Evolutionary conservation across 495 filamentous ascomycete genomes (phyloP).

Genomic region (Acidiella bohemica): DNA sequence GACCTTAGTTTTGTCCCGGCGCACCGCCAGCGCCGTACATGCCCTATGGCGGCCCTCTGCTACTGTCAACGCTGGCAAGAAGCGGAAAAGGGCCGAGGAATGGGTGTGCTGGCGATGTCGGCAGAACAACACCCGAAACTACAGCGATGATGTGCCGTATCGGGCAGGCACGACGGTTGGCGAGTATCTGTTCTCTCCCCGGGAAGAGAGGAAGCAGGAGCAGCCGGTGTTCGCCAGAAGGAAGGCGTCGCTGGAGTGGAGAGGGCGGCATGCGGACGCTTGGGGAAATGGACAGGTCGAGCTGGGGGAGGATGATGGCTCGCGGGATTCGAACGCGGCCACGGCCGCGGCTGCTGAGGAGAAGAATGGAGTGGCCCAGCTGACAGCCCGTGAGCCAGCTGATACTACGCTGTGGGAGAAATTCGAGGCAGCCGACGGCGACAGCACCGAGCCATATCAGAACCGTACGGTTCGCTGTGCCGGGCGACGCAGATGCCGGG

Average conservation of each 20-base stretch:
- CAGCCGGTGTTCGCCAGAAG: background rate
- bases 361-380: too few species aligned
- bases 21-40: too few species aligned
- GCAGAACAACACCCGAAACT: constrained; percentile 6
- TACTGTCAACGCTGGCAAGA: too few species aligned
- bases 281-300: too few species aligned
- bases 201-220: background rate
- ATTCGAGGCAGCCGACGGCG: constrained; percentile 1
- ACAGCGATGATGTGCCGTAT: constrained; percentile 6
- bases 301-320: too few species aligned
- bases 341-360: too few species aligned
- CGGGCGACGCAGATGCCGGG: too few species aligned
- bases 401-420: constrained; percentile 5
- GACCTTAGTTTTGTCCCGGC: too few species aligned
- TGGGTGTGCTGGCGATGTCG: constrained; percentile 8
- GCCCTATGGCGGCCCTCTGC: constrained; percentile 11
- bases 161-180: background rate
- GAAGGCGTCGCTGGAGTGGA: background rate
- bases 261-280: background rate
- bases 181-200: background rate
- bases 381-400: background rate
- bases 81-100: constrained; percentile 10
- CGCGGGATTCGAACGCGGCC: too few species aligned
- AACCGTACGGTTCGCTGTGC: too few species aligned
- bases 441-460: background rate